phyloP scores from a whole-genome alignment of 257 asterid genomes.

The Ilex asprella region DNA sequence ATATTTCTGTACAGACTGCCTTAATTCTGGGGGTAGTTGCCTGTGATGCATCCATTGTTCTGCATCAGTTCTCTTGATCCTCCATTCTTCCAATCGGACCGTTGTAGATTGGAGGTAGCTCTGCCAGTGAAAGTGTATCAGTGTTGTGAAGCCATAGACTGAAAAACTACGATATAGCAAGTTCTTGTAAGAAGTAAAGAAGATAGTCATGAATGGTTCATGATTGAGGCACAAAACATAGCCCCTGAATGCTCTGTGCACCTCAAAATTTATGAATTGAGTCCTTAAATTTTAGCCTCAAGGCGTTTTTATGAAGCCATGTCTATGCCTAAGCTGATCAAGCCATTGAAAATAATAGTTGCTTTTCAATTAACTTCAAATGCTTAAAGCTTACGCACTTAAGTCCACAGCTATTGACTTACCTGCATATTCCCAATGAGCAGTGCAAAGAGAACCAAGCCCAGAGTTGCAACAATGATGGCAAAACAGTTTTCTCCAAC shows the following conservation, averaged over 20 bases:
- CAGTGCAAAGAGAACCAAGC: constrained; percentile 85
- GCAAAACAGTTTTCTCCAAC: constrained; percentile 81
- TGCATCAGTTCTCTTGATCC: constrained; percentile 79
- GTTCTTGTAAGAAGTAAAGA: not conserved
- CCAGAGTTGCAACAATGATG: constrained; percentile 64
- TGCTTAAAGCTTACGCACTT: not conserved
- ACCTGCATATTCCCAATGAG: constrained; percentile 97
- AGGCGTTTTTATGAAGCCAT: not conserved
- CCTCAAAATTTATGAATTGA: too few relatives aligned
- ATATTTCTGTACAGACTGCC: constrained; percentile 80
- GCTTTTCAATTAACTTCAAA: too few relatives aligned
- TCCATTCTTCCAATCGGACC: constrained; percentile 87
- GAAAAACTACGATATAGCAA: not conserved
- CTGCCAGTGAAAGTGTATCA: constrained; percentile 30
- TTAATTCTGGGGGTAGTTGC: constrained; percentile 80
- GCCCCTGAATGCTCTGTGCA: too few relatives aligned
- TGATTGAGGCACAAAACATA: not conserved
- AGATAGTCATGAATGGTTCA: not conserved
- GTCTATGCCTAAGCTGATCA: too few relatives aligned
- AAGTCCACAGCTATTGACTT: constrained; percentile 18
- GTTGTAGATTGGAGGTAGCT: constrained; percentile 94
- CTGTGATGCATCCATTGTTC: constrained; percentile 99
- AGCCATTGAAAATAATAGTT: too few relatives aligned
- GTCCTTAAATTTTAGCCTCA: too few relatives aligned
- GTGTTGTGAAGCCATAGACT: not conserved